phyloP scores from a whole-genome alignment of 305 asterid genomes.

The Fraxinus sp. region DNA sequence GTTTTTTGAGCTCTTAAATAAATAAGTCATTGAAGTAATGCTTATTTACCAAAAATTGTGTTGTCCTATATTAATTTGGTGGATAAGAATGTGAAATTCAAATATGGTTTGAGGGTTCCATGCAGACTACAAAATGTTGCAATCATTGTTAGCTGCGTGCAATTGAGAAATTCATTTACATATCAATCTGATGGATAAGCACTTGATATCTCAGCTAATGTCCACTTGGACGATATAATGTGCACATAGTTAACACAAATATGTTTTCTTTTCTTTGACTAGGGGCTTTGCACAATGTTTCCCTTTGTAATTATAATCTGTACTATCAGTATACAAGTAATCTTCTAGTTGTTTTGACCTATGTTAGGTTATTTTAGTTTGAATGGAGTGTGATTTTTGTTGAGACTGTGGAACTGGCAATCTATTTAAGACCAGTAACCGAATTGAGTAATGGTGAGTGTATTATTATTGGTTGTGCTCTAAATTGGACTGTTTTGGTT shows the following conservation, averaged over 20 bases:
- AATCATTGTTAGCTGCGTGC: neutral
- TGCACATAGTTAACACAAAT: neutral
- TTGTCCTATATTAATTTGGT: constrained; percentile 14
- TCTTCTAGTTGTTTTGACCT: neutral
- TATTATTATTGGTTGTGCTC: neutral
- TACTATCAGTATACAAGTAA: neutral
- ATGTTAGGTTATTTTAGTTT: neutral
- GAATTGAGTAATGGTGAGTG: neutral
- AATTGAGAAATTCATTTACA: constrained; percentile 1
- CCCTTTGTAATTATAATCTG: constrained; percentile 10
- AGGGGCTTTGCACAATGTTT: neutral
- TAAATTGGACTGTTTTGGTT: constrained; percentile 16
- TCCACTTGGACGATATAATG: neutral
- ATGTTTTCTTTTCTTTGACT: constrained; percentile 1
- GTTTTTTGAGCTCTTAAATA: constrained; percentile 9
- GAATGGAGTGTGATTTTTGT: neutral
- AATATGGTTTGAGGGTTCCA: neutral
- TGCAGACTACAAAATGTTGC: constrained; percentile 17
- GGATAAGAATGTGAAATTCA: constrained; percentile 2
- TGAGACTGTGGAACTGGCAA: neutral
- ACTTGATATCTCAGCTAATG: constrained; percentile 5
- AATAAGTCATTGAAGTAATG: neutral
- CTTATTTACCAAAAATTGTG: neutral
- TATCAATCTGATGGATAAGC: constrained; percentile 6
- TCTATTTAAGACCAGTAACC: neutral